A percentile compares a stretch with the other conserved stretches of the same genome.
phyloP scores from a whole-genome alignment of 352 stramenopile genomes.

The Phytophthora cactorum region DNA sequence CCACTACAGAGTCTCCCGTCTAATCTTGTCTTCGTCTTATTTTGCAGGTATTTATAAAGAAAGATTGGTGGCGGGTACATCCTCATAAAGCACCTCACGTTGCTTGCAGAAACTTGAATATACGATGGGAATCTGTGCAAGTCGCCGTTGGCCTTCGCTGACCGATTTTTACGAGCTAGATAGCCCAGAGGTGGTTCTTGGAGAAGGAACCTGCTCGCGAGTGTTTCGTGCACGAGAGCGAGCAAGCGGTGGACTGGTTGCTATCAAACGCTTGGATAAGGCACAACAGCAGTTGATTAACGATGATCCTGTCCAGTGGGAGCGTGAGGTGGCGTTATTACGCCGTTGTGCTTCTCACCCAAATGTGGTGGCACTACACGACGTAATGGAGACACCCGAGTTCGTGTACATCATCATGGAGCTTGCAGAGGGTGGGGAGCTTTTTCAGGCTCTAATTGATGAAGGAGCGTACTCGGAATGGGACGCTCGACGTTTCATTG shows the following conservation, averaged over 20 bases:
- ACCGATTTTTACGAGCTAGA: slow-evolving; percentile 51
- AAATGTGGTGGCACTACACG: slow-evolving; percentile 62
- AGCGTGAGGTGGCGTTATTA: slow-evolving; percentile 60
- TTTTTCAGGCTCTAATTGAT: slow-evolving; percentile 75
- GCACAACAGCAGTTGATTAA: slow-evolving; percentile 9
- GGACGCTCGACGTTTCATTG: slow-evolving; percentile 56
- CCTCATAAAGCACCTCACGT: too few species aligned
- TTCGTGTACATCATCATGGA: slow-evolving; percentile 72
- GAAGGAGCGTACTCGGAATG: slow-evolving; percentile 82
- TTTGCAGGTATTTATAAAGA: too few species aligned
- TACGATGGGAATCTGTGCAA: slow-evolving; percentile 58
- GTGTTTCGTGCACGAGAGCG: slow-evolving; percentile 56
- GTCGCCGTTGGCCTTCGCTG: slow-evolving; percentile 37
- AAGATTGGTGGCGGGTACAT: too few species aligned
- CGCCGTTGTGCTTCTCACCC: slow-evolving; percentile 53
- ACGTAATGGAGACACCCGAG: slow-evolving; percentile 55
- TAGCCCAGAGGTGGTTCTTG: slow-evolving; percentile 46
- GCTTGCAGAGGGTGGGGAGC: slow-evolving; percentile 61
- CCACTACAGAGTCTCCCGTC: too few species aligned
- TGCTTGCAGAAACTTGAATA: too few species aligned
- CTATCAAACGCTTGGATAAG: slow-evolving; percentile 76
- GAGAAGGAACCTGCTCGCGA: slow-evolving; percentile 51
- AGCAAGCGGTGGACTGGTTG: slow-evolving; percentile 41
- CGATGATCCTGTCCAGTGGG: slow-evolving; percentile 37
- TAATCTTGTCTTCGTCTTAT: too few species aligned